Conservation (phyloP, 768 basidiomycete species). For the Neoboletus subvelutipes region DNA sequence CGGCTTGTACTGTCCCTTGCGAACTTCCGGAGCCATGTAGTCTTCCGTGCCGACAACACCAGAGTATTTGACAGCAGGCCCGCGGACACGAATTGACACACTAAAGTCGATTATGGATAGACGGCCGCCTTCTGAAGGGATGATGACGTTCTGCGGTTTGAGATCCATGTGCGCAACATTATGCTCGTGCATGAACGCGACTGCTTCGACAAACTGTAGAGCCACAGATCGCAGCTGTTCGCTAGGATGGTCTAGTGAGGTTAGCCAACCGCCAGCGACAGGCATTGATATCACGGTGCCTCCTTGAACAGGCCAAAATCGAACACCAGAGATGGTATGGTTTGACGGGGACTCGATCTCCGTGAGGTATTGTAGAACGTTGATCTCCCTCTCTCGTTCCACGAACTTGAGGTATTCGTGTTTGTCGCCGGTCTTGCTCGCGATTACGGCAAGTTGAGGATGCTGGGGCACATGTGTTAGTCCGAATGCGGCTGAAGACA, state of each 20-base stretch:
- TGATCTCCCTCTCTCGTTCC: background rate
- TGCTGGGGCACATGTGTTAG: too few relatives aligned
- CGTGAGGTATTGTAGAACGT: background rate
- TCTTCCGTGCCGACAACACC: background rate
- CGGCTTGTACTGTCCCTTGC: too few relatives aligned
- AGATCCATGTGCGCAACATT: constrained; percentile 15
- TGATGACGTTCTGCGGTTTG: constrained; percentile 4
- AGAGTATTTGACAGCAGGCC: background rate
- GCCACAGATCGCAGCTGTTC: background rate
- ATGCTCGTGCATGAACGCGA: too few relatives aligned
- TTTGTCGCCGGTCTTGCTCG: background rate
- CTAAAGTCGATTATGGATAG: too few relatives aligned
- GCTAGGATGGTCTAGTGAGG: background rate
- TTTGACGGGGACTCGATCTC: too few relatives aligned
- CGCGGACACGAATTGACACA: too few relatives aligned
- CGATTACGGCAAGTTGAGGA: constrained; percentile 4
- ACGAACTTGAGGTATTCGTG: background rate
- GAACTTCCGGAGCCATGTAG: background rate
- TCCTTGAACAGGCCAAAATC: too few relatives aligned
- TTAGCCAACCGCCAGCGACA: background rate
- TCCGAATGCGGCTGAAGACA: too few relatives aligned
- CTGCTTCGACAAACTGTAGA: too few relatives aligned
- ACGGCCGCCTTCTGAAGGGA: background rate
- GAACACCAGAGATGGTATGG: too few relatives aligned
- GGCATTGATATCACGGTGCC: background rate